A percentile compares a stretch with the other conserved stretches of the same genome.
phyloP scores from a whole-genome alignment of 2,329 filamentous ascomycete genomes.

The Nannizzia gypsea region DNA sequence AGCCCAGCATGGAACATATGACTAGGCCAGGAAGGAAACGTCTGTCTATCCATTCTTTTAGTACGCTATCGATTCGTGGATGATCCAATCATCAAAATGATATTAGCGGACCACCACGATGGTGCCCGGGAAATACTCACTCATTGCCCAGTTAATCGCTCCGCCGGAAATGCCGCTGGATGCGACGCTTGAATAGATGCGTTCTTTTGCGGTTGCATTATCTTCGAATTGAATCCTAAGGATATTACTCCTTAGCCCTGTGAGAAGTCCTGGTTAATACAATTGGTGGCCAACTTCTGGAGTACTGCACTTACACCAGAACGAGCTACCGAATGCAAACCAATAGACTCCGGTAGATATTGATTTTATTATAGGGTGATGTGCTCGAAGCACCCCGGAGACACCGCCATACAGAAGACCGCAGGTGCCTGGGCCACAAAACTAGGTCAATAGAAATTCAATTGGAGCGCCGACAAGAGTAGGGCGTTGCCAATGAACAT shows the following conservation, averaged over 20 bases:
- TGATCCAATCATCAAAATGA: not conserved
- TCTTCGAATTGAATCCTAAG: constrained; percentile 40
- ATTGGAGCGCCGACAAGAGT: no score
- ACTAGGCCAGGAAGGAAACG: constrained; percentile 47
- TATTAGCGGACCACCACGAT: not conserved
- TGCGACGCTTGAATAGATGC: constrained; percentile 54
- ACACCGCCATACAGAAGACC: constrained; percentile 56
- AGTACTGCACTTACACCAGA: constrained; percentile 49
- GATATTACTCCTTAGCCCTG: constrained; percentile 33
- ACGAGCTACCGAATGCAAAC: constrained; percentile 64
- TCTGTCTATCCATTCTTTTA: constrained; percentile 38
- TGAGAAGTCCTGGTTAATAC: constrained; percentile 19
- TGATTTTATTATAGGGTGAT: constrained; percentile 57
- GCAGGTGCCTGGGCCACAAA: constrained; percentile 38
- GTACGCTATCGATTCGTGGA: constrained; percentile 14
- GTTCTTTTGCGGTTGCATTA: constrained; percentile 46
- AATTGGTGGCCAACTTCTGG: not conserved
- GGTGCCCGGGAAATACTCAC: constrained; percentile 24
- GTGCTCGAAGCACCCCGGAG: constrained; percentile 58
- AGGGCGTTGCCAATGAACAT: no score
- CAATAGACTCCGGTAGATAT: constrained; percentile 65
- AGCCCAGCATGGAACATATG: constrained; percentile 48
- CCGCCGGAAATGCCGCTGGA: constrained; percentile 58
- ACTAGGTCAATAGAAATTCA: no score
- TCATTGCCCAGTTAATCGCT: constrained; percentile 43